Evolutionary conservation across 2,329 filamentous ascomycete genomes (phyloP).

Genomic region (Pyricularia grisea): DNA sequence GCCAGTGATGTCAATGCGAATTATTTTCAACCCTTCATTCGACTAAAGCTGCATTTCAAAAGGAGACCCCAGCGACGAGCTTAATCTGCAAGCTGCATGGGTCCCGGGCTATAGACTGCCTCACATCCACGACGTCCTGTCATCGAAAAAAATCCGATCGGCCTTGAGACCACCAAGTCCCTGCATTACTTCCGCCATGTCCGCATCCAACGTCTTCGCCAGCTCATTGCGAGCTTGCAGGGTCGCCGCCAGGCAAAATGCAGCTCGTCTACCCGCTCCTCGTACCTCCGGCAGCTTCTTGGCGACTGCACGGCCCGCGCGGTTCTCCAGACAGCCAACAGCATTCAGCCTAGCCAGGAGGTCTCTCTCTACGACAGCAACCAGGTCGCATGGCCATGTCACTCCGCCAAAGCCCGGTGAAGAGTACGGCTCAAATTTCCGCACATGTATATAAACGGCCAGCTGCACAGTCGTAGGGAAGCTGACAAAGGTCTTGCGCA

Average conservation of each 20-base stretch:
- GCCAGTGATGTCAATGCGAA: constrained; percentile 1
- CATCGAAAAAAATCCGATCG: background rate
- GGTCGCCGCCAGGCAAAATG: background rate
- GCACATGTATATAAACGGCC: background rate
- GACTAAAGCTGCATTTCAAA: background rate
- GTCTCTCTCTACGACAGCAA: constrained; percentile 55
- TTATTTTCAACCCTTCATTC: background rate
- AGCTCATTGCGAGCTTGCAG: constrained; percentile 1
- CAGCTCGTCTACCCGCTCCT: background rate
- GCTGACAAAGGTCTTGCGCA: constrained; percentile 22
- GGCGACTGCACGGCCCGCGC: background rate
- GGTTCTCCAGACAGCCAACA: background rate
- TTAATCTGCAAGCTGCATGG: background rate
- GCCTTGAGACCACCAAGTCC: background rate
- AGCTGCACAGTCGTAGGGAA: background rate
- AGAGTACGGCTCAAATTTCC: constrained; percentile 47
- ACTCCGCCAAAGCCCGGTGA: constrained; percentile 80
- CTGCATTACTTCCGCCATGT: constrained; percentile 1
- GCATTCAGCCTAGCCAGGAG: background rate
- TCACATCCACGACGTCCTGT: background rate
- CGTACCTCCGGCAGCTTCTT: background rate
- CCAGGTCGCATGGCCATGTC: constrained; percentile 65
- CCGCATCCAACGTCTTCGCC: constrained; percentile 4
- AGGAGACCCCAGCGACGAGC: background rate
- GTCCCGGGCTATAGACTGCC: background rate